phyloP scores from a whole-genome alignment of 192 early-diverging fungal species.

The Backusella sp. region DNA sequence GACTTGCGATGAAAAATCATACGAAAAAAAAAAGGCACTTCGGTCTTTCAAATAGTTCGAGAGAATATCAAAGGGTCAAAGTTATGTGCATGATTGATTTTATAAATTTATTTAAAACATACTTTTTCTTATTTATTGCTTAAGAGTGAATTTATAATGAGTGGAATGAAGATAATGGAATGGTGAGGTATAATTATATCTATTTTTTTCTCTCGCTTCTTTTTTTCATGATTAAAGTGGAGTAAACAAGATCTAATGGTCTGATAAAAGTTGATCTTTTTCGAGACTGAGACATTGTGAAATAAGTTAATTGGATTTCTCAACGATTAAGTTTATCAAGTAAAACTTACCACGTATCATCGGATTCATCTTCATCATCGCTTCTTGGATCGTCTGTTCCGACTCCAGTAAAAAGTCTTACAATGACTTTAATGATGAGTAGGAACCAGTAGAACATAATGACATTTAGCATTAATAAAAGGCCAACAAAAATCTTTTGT shows the following conservation, averaged over 20 bases:
- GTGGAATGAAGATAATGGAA: not conserved
- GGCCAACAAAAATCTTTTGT: slow-evolving; percentile 55
- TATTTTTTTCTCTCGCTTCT: not conserved
- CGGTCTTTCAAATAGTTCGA: not conserved
- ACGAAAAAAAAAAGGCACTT: not conserved
- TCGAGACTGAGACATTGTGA: not conserved
- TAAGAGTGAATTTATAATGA: not conserved
- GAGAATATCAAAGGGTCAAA: not conserved
- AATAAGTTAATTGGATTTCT: not conserved
- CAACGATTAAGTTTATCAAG: not conserved
- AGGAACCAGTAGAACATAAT: slow-evolving; percentile 78
- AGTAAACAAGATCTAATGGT: not conserved
- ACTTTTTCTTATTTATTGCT: not conserved
- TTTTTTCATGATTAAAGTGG: not conserved
- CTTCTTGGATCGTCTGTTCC: slow-evolving; percentile 68
- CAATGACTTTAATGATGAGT: slow-evolving; percentile 64
- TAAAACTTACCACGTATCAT: not conserved
- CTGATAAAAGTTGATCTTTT: not conserved
- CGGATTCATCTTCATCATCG: slow-evolving; percentile 38
- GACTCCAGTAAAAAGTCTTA: slow-evolving; percentile 53
- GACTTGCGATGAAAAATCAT: no score
- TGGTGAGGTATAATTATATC: not conserved
- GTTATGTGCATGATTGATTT: not conserved
- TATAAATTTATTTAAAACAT: not conserved
- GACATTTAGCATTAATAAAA: slow-evolving; percentile 63